Conservation (phyloP, 2,329 filamentous ascomycete genomes). For the Fusarium keratoplasticum region DNA sequence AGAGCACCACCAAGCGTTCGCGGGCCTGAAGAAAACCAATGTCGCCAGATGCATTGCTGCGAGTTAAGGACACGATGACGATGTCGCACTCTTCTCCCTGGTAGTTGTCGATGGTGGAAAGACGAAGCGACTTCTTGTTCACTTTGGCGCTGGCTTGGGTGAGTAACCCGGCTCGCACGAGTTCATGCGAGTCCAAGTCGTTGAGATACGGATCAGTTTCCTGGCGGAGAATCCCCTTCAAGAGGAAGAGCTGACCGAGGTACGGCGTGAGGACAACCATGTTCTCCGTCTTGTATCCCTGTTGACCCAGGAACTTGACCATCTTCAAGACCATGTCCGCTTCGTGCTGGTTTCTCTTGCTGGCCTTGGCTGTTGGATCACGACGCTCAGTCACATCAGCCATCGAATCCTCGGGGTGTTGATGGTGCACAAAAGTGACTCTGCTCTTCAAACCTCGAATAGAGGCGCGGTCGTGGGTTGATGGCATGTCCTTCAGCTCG, state of each 20-base stretch:
- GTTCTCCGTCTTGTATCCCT: conserved; percentile 74
- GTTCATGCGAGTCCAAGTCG: conserved; percentile 74
- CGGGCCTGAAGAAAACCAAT: conserved; percentile 78
- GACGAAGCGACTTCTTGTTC: conserved; percentile 63
- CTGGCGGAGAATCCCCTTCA: conserved; percentile 63
- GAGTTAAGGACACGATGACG: conserved; percentile 74
- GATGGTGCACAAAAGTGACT: conserved; percentile 76
- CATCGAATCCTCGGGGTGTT: conserved; percentile 62
- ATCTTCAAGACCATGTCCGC: conserved; percentile 73
- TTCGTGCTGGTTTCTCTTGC: conserved; percentile 73
- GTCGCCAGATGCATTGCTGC: conserved; percentile 72
- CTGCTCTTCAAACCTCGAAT: conserved; percentile 69
- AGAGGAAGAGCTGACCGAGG: conserved; percentile 72
- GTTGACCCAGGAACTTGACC: conserved; percentile 76
- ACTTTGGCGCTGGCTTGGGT: conserved; percentile 62
- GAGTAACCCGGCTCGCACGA: conserved; percentile 70
- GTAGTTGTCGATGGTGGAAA: conserved; percentile 84
- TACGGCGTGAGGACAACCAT: conserved; percentile 80
- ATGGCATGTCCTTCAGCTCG: conserved; percentile 65
- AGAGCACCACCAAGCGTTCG: conserved; percentile 76
- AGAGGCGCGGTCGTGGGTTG: conserved; percentile 58
- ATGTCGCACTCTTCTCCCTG: conserved; percentile 83
- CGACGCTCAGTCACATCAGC: conserved; percentile 57
- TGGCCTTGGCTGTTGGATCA: conserved; percentile 62
- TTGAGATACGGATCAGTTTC: conserved; percentile 75